phyloP scores from a whole-genome alignment of 768 basidiomycete genomes.

The Lactarius sp. region DNA sequence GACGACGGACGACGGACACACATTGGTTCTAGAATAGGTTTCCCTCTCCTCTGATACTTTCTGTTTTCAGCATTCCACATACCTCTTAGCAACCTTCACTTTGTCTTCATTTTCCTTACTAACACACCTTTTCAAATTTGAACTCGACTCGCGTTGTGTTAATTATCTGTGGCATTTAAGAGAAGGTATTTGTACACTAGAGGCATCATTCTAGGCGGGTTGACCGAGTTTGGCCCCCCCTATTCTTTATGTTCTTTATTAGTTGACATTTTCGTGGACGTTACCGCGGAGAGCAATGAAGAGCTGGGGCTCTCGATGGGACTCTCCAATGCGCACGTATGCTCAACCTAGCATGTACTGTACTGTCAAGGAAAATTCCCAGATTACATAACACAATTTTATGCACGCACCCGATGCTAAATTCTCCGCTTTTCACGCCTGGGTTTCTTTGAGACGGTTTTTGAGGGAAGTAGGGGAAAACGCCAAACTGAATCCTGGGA shows the following conservation, averaged over 20 bases:
- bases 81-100: not conserved
- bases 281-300: not conserved
- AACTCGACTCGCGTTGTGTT: not conserved
- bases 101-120: not conserved
- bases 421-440: too few species aligned
- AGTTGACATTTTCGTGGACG: not conserved
- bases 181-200: not conserved
- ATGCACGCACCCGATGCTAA: too few species aligned
- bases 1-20: not conserved
- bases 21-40: not conserved
- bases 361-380: not conserved
- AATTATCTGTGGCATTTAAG: not conserved
- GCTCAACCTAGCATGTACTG: not conserved
- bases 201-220: not conserved
- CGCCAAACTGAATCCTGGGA: too few species aligned
- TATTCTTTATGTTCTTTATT: not conserved
- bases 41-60: not conserved
- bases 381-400: not conserved
- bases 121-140: too few species aligned
- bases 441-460: too few species aligned
- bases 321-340: not conserved
- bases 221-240: not conserved
- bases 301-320: not conserved
- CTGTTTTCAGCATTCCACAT: not conserved
- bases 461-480: too few species aligned